phyloP scores from a whole-genome alignment of 179 eudicot genomes.

The Pouteria campechiana region DNA sequence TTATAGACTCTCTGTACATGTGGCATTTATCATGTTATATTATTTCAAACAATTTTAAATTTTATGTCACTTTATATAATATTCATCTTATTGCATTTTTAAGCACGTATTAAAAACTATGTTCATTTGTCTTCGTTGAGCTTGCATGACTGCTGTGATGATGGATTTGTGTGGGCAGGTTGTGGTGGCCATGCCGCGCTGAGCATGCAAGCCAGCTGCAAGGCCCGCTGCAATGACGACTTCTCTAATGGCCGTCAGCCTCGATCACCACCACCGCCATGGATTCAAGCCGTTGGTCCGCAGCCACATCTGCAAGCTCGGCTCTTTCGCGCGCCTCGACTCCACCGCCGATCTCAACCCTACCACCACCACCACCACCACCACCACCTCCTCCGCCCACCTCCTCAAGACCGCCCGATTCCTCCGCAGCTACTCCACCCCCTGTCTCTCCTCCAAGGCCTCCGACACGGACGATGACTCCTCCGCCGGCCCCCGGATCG shows the following conservation, averaged over 20 bases:
- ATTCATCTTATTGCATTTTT: too few species aligned
- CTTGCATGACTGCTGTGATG: too few species aligned
- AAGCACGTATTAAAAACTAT: too few species aligned
- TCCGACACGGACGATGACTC: conserved; percentile 24
- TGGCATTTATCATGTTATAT: too few species aligned
- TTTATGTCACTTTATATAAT: too few species aligned
- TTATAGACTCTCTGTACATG: too few species aligned
- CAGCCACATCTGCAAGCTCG: conserved; percentile 69
- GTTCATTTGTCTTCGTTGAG: too few species aligned
- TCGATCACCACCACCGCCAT: conserved; percentile 44
- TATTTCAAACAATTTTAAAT: too few species aligned
- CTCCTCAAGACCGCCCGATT: conserved; percentile 27
- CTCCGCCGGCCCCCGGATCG: conserved; percentile 37
- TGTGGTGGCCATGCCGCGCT: too few species aligned
- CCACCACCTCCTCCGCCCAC: conserved; percentile 35
- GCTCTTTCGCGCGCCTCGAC: conserved; percentile 65
- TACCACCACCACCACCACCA: conserved; percentile 12
- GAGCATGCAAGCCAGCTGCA: too few species aligned
- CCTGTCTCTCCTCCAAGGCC: conserved; percentile 52
- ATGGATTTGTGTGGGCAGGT: too few species aligned
- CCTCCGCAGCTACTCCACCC: conserved; percentile 82
- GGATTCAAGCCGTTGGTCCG: conserved; percentile 50
- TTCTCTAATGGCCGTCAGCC: conserved; percentile 83
- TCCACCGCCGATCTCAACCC: conserved; percentile 35
- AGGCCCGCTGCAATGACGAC: too few species aligned